Evolutionary conservation across 1,284 basidiomycete genomes (phyloP).

Genomic region (Heterobasidion irregulare): DNA sequence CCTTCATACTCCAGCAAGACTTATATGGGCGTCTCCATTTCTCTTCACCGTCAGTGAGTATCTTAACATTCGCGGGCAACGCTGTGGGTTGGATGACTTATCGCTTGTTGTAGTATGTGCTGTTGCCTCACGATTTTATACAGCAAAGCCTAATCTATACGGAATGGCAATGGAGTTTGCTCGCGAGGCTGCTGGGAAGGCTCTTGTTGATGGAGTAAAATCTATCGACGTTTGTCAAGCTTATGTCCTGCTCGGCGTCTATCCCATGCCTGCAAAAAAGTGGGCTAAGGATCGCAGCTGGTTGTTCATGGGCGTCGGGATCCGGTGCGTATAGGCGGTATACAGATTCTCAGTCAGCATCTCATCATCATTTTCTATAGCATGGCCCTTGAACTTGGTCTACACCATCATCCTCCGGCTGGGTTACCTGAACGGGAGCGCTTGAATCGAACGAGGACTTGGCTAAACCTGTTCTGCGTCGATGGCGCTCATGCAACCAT

Average conservation of each 20-base stretch:
- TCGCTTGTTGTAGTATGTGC: constrained; percentile 33
- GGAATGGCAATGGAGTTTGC: constrained; percentile 43
- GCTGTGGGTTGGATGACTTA: background rate
- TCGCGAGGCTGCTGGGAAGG: constrained; percentile 39
- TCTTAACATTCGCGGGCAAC: background rate
- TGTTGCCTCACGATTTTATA: constrained; percentile 40
- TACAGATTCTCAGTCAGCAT: background rate
- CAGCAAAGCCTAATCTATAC: constrained; percentile 33
- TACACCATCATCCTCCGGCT: constrained; percentile 34
- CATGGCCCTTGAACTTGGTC: constrained; percentile 41
- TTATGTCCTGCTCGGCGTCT: constrained; percentile 40
- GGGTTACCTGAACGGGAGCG: constrained; percentile 29
- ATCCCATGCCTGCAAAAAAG: constrained; percentile 46
- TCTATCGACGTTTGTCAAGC: constrained; percentile 51
- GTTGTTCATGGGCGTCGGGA: constrained; percentile 51
- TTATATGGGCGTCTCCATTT: constrained; percentile 44
- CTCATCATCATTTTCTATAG: constrained; percentile 17
- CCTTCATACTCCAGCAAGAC: constrained; percentile 41
- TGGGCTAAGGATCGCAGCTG: constrained; percentile 50
- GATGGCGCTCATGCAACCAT: constrained; percentile 59
- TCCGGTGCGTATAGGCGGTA: constrained; percentile 28
- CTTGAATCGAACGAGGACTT: constrained; percentile 51
- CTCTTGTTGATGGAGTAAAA: constrained; percentile 39
- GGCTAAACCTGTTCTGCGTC: constrained; percentile 60
- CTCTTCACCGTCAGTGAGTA: constrained; percentile 54